These are phyloP conservation scores for Podosphaera xanthii DNA, from an alignment of 2,329 filamentous ascomycete genomes.

Conservation along the genomic window DNA sequence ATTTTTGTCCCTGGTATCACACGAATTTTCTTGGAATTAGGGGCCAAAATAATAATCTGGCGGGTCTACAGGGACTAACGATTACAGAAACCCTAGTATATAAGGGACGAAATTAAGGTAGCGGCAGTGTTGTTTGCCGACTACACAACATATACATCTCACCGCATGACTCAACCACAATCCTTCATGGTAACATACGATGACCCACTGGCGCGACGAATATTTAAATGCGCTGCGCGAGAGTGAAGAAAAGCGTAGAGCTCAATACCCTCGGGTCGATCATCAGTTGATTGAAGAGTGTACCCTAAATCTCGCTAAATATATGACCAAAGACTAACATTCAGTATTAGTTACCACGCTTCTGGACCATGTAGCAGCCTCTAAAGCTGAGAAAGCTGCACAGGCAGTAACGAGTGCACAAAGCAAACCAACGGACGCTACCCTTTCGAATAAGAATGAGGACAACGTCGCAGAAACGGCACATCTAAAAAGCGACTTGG, in stretches of 20 bases:
- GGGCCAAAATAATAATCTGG: too few species aligned
- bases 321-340: constrained; percentile 3
- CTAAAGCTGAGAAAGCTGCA: constrained; percentile 33
- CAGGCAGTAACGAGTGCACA: constrained; percentile 9
- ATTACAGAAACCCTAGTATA: too few species aligned
- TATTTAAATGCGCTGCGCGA: constrained; percentile 55
- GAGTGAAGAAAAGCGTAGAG: constrained; percentile 44
- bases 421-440: constrained; percentile 4
- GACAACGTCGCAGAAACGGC: constrained; percentile 15
- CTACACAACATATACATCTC: too few species aligned
- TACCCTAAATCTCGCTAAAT: constrained; percentile 17
- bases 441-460: constrained; percentile 10
- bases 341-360: constrained; percentile 34
- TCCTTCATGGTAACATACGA: constrained; percentile 2
- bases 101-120: too few species aligned
- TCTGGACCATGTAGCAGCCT: constrained; percentile 39
- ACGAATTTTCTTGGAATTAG: too few species aligned
- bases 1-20: too few species aligned
- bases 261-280: constrained; percentile 32
- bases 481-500: constrained; percentile 45
- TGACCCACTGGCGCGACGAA: constrained; percentile 45
- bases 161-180: too few species aligned
- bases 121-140: too few species aligned
- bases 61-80: too few species aligned
- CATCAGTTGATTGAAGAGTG: constrained; percentile 56